Evolutionary conservation across 345 rosid genomes (phyloP).

Genomic region (Eutrema yunnanense): DNA sequence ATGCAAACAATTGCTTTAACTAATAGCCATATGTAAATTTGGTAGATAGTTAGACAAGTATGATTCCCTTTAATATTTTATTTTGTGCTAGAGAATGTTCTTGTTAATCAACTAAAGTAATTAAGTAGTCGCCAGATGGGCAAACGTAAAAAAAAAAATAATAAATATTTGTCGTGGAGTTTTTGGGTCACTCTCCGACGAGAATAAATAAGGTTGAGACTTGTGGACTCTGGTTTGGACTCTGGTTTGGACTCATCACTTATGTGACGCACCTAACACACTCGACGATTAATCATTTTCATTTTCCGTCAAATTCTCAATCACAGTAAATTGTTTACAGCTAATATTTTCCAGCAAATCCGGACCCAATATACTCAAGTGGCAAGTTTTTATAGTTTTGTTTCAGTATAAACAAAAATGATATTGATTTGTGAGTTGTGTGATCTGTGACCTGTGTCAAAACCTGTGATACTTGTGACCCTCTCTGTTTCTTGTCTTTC

Average conservation of each 20-base stretch:
- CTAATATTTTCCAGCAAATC: background rate
- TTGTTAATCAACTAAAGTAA: background rate
- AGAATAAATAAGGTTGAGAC: background rate
- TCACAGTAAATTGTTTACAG: background rate
- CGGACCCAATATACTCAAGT: background rate
- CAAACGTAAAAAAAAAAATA: background rate
- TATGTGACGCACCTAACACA: background rate
- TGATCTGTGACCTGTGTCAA: background rate
- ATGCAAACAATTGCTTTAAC: background rate
- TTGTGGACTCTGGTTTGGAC: background rate
- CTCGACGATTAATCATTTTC: background rate
- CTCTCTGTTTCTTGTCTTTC: background rate
- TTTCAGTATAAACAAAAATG: background rate
- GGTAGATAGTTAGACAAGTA: background rate
- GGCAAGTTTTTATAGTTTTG: background rate
- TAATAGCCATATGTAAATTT: background rate
- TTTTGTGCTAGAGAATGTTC: background rate
- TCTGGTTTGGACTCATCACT: background rate
- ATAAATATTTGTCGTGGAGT: background rate
- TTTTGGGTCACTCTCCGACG: background rate
- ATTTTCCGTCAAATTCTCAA: background rate
- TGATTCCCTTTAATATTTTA: background rate
- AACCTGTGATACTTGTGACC: background rate
- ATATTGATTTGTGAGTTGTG: background rate
- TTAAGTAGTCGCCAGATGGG: background rate